phyloP scores from a whole-genome alignment of 2,329 filamentous ascomycete genomes.

The Diaporthe vaccinii region DNA sequence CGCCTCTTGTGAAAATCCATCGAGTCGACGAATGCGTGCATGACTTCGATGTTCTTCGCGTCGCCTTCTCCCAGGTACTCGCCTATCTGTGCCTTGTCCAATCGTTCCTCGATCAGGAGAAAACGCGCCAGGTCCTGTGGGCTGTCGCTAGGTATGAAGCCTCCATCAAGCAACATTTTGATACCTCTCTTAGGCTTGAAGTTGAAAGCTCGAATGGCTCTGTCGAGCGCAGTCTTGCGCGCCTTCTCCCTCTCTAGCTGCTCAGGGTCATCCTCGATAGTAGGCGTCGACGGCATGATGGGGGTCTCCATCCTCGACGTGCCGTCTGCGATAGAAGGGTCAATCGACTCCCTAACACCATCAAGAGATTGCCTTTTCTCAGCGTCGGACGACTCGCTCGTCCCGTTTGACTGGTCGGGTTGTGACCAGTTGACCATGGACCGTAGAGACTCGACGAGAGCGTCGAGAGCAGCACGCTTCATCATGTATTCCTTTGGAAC shows the following conservation, averaged over 20 bases:
- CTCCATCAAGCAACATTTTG: conserved; percentile 84
- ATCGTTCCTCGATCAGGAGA: conserved; percentile 81
- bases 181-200: conserved; percentile 97
- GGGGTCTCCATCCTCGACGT: conserved; percentile 73
- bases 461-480: conserved; percentile 90
- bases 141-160: conserved; percentile 85
- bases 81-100: conserved; percentile 93
- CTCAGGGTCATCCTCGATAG: conserved; percentile 88
- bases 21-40: conserved; percentile 96
- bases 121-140: conserved; percentile 89
- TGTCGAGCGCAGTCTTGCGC: conserved; percentile 90
- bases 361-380: conserved; percentile 68
- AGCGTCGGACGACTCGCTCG: conserved; percentile 60
- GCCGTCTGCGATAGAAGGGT: conserved; percentile 73
- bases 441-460: conserved; percentile 86
- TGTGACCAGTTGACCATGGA: conserved; percentile 94
- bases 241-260: conserved; percentile 97
- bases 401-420: conserved; percentile 72
- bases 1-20: conserved; percentile 95
- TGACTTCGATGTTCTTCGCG: conserved; percentile 92
- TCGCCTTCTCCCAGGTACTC: conserved; percentile 97
- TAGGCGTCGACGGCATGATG: conserved; percentile 74
- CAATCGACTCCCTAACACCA: conserved; percentile 79
- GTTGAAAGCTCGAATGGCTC: conserved; percentile 93
- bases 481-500: conserved; percentile 91